Base-by-base conservation (phyloP, 345 rosid genomes). In the Heritiera littoralis region DNA sequence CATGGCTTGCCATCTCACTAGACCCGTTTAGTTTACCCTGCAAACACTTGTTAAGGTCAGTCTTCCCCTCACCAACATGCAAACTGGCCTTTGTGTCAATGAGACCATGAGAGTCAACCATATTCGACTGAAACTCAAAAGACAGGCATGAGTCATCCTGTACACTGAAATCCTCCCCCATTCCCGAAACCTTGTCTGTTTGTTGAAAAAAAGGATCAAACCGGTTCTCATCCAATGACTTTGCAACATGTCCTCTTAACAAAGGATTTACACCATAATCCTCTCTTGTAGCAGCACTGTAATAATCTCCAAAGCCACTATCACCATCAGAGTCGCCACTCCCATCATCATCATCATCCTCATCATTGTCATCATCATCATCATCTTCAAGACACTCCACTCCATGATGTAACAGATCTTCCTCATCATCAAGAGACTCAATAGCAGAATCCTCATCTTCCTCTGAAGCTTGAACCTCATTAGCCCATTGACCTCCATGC, bases 91-190 rank as follows among this genome's bases (percentile, higher is more conserved):
- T 73, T 11, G 55, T 63, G 48, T 72, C 64, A 56, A 58, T 58
- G 49, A 83, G 60, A 72, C 58, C 49, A 23, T 28, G 17, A 46
- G 74, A 60, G 23, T 75, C 82, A n/a, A 35, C 64, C 72, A 74
- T 81, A 52, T 81, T 78, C 45, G 45, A 67, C 41, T 77, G 83
- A 81, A 49, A 77, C 79, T 84, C 86, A 2, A 78, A 84, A 7
- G 88, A 85, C 18, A 84, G 77, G 56, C 84, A 85, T 17, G 86
- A 87, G 71, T 77, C 90, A 74, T 84, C 84, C 30, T 66, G 83
- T 12, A 70, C 7, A 80, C 73, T 79, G 56, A 52, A 69, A 77
- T 83, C 82, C 32, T 67, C 80, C 46, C n/a, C 72, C 14, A 64
- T 35, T 81, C 64, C 48, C 7, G 72, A 66, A 52, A 72, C 38